Evolutionary conservation across 169 alveolate species (phyloP), one percentile per base, ranked within the genome.

Genomic region (Ichthyophthirius multifiliis): DNA sequence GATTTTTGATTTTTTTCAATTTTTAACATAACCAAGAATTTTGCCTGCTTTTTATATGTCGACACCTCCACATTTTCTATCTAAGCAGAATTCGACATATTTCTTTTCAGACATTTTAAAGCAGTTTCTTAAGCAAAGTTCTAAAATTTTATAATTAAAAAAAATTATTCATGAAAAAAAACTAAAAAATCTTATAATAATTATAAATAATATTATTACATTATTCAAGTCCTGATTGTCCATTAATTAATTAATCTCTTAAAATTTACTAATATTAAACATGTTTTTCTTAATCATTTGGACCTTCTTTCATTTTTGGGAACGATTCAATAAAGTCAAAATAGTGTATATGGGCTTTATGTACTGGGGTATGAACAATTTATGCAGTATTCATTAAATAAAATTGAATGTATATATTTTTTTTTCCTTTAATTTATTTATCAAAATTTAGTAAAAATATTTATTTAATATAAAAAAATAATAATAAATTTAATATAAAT

Each of bases 111-210:
- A 20, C 23, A 81, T 35, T 81, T 81, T 81, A 43, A 81, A 81
- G 77, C 86, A 81, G n/a, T 74, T 71, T 81, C 86, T 81, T 16
- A 65, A 81, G 32, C 86, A 81, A 43, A 81, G 43, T 34, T 81
- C 80, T 67, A 67, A 47, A 6, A 39, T 16, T 12, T 20, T 71
- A 20, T 35, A 47, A 23, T 81, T 23, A 35, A 55, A 23, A 55
- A 16, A 27, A 10, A n/a, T 15, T 55, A 18, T 20, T 16, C 31
- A 55, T 27, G 18, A 55, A 27, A 15, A 10, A 7, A 55, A 18
- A 20, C 31, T 41, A 13, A 7, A 55, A 55, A 55, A 27, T 55
- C 10, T 1, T 10, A 10, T 55, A 3, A n/a, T n/a, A 45, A 45
- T 12, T 15, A 55, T 55, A 55, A 2, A 15, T 4, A 4, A 55